Conservation (phyloP, 306 rosid genomes). For the Argentina anserina region DNA sequence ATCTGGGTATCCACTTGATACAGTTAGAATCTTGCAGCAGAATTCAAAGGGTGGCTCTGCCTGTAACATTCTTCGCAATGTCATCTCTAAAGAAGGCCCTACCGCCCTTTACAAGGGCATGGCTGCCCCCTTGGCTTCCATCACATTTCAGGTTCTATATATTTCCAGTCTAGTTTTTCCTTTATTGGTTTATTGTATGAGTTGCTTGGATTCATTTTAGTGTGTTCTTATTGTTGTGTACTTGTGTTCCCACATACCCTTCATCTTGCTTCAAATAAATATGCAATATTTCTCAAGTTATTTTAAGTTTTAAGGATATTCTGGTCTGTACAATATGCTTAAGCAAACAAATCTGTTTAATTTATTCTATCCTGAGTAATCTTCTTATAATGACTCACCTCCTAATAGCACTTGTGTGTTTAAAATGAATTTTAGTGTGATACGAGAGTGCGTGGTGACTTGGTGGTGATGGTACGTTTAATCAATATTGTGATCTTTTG, state of each 20-base stretch:
- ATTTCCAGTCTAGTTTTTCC: background rate
- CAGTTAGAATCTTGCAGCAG: slow-evolving; percentile 63
- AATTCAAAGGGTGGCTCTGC: slow-evolving; percentile 53
- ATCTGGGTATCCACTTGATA: slow-evolving; percentile 83
- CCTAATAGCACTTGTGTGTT: slow-evolving; percentile 14
- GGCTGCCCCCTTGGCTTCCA: slow-evolving; percentile 77
- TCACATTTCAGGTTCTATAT: slow-evolving; percentile 70
- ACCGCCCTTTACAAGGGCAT: slow-evolving; percentile 79
- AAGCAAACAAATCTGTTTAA: background rate
- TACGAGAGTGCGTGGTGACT: background rate
- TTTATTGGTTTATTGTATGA: background rate
- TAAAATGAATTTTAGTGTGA: background rate
- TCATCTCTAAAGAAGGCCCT: slow-evolving; percentile 55
- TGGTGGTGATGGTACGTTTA: background rate
- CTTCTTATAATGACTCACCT: background rate
- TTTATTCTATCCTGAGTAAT: background rate
- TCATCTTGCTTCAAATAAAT: background rate
- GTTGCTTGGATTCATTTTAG: slow-evolving; percentile 5
- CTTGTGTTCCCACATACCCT: background rate
- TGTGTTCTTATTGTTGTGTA: background rate
- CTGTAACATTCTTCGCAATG: slow-evolving; percentile 42
- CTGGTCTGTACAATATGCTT: background rate
- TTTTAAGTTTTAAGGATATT: background rate
- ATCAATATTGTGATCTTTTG: background rate
- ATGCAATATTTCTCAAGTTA: background rate